phyloP scores from a whole-genome alignment of 2,329 filamentous ascomycete species.

The Macrophomina pseudophaseolina region DNA sequence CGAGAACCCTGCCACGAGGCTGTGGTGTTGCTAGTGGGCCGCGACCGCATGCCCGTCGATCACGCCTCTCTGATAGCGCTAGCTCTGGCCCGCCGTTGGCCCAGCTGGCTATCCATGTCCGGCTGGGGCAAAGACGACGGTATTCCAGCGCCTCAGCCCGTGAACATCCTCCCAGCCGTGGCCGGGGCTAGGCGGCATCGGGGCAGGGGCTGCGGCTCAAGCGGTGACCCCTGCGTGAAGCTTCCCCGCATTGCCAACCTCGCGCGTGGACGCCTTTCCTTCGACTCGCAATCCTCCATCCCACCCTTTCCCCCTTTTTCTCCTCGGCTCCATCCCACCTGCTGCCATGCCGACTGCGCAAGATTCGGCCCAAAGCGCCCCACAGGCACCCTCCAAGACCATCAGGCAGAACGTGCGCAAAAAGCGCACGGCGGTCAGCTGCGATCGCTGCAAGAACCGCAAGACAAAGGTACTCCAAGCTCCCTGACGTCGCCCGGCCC shows the following conservation, averaged over 20 bases:
- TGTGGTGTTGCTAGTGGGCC: not conserved
- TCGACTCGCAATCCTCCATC: not conserved
- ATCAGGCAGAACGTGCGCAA: constrained; percentile 1
- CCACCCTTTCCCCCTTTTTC: not conserved
- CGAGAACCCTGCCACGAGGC: no score
- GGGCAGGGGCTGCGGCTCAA: constrained; percentile 3
- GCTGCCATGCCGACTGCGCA: constrained; percentile 8
- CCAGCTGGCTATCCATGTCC: no score
- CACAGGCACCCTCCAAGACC: not conserved
- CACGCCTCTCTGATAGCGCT: not conserved
- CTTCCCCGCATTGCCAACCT: constrained; percentile 10
- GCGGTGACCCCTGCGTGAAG: constrained; percentile 5
- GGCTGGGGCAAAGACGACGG: no score
- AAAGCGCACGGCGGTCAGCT: constrained; percentile 32
- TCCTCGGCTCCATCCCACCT: constrained; percentile 1
- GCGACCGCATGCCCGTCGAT: not conserved
- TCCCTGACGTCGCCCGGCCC: constrained; percentile 13
- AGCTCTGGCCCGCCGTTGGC: no score
- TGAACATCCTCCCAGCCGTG: not conserved
- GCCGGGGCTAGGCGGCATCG: not conserved
- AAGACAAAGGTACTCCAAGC: constrained; percentile 41
- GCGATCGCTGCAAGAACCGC: constrained; percentile 44
- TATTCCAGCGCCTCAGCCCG: not conserved
- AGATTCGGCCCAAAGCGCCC: not conserved
- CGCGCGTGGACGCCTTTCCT: not conserved